Conservation (phyloP, 176 grass and related monocot species). For the Oryza meridionalis region DNA sequence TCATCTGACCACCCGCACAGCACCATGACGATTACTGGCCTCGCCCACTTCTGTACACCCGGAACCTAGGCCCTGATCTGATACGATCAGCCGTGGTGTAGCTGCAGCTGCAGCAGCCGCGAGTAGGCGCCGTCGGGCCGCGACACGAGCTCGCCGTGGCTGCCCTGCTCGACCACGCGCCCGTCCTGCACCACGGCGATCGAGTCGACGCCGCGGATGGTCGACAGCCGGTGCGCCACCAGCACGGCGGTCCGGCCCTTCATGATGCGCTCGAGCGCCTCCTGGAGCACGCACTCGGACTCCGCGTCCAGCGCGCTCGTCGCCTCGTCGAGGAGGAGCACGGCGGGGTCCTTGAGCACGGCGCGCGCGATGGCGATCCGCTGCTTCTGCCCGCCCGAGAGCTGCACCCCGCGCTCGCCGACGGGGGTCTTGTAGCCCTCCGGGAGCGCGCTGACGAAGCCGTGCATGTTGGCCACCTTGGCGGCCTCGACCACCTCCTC, state of each 20-base stretch:
- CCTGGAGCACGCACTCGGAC: constrained; percentile 87
- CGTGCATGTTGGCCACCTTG: constrained; percentile 76
- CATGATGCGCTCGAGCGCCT: constrained; percentile 89
- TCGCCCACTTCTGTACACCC: constrained; percentile 56
- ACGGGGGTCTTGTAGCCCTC: constrained; percentile 82
- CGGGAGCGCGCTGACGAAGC: constrained; percentile 76
- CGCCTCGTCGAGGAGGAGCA: constrained; percentile 82
- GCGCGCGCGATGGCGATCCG: constrained; percentile 85
- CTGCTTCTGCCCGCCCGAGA: constrained; percentile 85
- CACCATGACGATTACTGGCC: not conserved
- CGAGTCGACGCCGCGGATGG: constrained; percentile 63
- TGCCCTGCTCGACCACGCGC: constrained; percentile 70
- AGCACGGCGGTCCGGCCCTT: constrained; percentile 79
- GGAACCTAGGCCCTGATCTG: not conserved
- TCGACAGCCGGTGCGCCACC: constrained; percentile 77
- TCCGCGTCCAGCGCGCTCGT: constrained; percentile 86
- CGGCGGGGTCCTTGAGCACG: constrained; percentile 81
- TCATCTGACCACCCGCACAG: not conserved
- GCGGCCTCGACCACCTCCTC: constrained; percentile 70
- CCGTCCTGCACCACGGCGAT: constrained; percentile 82
- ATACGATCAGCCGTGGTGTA: constrained; percentile 55
- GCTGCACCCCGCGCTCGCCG: constrained; percentile 79
- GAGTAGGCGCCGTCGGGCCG: constrained; percentile 70
- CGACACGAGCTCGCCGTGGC: constrained; percentile 68
- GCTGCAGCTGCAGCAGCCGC: constrained; percentile 74